These are phyloP conservation scores for Lindgomyces ingoldianus DNA, from an alignment of 495 filamentous ascomycete species.

Conservation along the genomic window DNA sequence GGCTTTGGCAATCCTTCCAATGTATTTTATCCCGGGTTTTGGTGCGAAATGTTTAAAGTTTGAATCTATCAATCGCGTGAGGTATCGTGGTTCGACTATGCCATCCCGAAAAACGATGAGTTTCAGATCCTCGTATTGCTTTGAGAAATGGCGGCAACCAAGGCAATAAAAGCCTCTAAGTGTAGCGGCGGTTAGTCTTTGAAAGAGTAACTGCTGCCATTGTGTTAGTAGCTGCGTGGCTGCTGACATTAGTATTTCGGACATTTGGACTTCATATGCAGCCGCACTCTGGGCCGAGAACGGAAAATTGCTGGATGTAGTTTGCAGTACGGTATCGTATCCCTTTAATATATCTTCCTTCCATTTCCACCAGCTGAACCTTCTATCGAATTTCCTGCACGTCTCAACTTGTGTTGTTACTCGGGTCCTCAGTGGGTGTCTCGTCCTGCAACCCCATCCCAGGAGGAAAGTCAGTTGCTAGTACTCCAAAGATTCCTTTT, in stretches of 20 bases:
- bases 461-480: conserved; percentile 34
- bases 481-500: conserved; percentile 28
- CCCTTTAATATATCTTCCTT: background rate
- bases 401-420: too few species aligned
- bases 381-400: background rate
- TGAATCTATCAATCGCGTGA: too few species aligned
- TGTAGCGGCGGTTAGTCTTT: too few species aligned
- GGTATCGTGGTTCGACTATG: too few species aligned
- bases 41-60: too few species aligned
- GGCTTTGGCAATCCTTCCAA: background rate
- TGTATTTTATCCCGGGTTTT: too few species aligned
- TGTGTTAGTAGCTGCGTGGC: background rate
- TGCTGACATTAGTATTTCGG: background rate
- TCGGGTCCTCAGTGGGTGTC: too few species aligned
- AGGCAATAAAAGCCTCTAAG: too few species aligned
- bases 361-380: background rate
- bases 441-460: conserved; percentile 21
- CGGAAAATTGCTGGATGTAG: background rate
- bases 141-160: too few species aligned
- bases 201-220: too few species aligned
- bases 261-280: background rate
- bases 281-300: background rate
- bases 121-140: too few species aligned
- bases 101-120: too few species aligned
- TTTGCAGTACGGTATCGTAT: background rate